phyloP scores from a whole-genome alignment of 495 filamentous ascomycete species.

The Xylaria venustula region DNA sequence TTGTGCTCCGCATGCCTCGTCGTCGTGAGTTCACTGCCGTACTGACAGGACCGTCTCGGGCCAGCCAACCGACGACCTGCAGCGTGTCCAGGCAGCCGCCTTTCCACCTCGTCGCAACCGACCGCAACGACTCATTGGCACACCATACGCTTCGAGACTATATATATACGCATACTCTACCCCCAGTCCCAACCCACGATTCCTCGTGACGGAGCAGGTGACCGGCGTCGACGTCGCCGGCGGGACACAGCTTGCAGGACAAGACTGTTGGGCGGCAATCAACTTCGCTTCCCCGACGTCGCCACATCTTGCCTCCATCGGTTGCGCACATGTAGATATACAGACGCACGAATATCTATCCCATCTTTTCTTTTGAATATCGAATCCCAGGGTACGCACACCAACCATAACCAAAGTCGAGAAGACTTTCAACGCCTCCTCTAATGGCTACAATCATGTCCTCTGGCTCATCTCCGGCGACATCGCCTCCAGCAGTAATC shows the following conservation, averaged over 20 bases:
- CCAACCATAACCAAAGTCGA: slow-evolving; percentile 16
- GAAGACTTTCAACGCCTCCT: slow-evolving; percentile 17
- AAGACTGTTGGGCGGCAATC: slow-evolving; percentile 25
- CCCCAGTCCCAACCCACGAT: slow-evolving; percentile 5
- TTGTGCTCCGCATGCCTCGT: neutral
- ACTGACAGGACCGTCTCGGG: slow-evolving; percentile 1
- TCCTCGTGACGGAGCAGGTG: slow-evolving; percentile 5
- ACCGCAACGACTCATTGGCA: neutral
- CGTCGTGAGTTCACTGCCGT: neutral
- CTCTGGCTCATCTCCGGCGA: slow-evolving; percentile 52
- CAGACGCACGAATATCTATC: slow-evolving; percentile 6
- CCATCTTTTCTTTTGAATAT: slow-evolving; percentile 12
- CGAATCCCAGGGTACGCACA: slow-evolving; percentile 31
- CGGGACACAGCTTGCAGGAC: slow-evolving; percentile 29
- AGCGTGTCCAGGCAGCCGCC: neutral
- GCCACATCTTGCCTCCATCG: neutral
- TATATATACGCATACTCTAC: slow-evolving; percentile 7
- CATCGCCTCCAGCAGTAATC: slow-evolving; percentile 49
- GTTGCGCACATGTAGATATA: slow-evolving; percentile 12
- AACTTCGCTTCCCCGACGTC: slow-evolving; percentile 7
- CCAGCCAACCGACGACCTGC: neutral
- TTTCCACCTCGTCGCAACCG: slow-evolving; percentile 5
- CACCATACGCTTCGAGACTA: slow-evolving; percentile 2
- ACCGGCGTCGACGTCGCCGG: slow-evolving; percentile 9
- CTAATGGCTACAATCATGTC: slow-evolving; percentile 59